Percentiles rank a stretch among this genome's conserved stretches.
phyloP scores from a whole-genome alignment of 140 eudicot species.

The Erigeron philadelphicus region DNA sequence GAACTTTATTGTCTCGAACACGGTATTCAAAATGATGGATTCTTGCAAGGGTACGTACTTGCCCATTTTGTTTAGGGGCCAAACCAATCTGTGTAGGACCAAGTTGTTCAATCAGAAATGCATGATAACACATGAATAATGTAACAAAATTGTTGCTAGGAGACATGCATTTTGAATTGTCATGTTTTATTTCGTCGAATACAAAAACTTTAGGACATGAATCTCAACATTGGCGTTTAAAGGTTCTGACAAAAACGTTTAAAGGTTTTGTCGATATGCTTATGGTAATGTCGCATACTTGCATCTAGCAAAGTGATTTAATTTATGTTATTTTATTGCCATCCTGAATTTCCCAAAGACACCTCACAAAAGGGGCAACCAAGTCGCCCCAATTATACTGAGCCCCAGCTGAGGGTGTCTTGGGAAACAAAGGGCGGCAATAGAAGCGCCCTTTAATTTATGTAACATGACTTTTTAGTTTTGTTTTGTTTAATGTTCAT shows the following conservation, averaged over 20 bases:
- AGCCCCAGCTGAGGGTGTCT: too few relatives aligned
- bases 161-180: conserved; percentile 7
- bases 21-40: conserved; percentile 58
- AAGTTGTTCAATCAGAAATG: neutral
- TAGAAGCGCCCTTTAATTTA: too few relatives aligned
- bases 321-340: too few relatives aligned
- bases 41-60: conserved; percentile 32
- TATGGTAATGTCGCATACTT: conserved; percentile 7
- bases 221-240: neutral
- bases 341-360: too few relatives aligned
- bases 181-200: neutral
- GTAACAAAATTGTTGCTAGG: neutral
- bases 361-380: too few relatives aligned
- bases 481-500: neutral
- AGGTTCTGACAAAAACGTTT: too few relatives aligned
- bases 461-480: too few relatives aligned
- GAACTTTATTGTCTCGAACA: conserved; percentile 70
- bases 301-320: neutral
- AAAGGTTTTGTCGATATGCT: neutral
- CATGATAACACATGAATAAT: neutral
- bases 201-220: neutral
- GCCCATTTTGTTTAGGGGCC: too few relatives aligned
- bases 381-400: too few relatives aligned
- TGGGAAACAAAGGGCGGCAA: too few relatives aligned
- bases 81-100: too few relatives aligned